phyloP scores from a whole-genome alignment of 345 rosid species.

The Eucalyptus viminalis region DNA sequence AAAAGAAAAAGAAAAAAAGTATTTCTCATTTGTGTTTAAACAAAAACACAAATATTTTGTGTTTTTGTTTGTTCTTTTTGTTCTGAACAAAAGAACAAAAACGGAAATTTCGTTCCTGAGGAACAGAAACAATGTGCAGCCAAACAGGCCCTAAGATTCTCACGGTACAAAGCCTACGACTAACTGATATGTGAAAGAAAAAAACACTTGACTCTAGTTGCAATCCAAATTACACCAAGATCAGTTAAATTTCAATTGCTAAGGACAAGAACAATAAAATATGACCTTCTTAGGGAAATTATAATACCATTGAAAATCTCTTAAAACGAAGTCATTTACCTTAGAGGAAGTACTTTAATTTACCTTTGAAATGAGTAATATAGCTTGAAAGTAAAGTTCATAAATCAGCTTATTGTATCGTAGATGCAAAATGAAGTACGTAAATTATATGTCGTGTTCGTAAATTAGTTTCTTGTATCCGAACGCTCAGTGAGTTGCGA shows the following conservation, averaged over 20 bases:
- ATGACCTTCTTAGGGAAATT: not conserved
- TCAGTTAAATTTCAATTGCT: not conserved
- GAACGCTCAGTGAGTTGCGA: too few species aligned
- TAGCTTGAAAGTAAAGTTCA: not conserved
- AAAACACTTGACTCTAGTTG: not conserved
- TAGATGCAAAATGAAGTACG: not conserved
- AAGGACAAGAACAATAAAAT: not conserved
- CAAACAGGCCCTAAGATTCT: too few species aligned
- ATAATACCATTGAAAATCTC: not conserved
- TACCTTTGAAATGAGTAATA: not conserved
- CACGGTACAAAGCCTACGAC: rapidly evolving
- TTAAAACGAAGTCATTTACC: not conserved
- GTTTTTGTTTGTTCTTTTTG: too few species aligned
- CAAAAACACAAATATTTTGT: too few species aligned
- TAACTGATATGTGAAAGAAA: not conserved
- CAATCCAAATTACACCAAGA: not conserved
- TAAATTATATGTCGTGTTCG: not conserved
- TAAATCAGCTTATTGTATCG: not conserved
- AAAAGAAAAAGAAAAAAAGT: too few species aligned
- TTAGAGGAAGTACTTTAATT: not conserved
- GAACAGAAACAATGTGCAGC: too few species aligned
- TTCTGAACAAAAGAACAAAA: too few species aligned
- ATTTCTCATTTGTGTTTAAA: too few species aligned
- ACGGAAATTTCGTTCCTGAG: too few species aligned
- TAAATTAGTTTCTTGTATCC: not conserved